Conservation (phyloP, 129 eudicot genomes). For the Pseudognaphalium luteoalbum region DNA sequence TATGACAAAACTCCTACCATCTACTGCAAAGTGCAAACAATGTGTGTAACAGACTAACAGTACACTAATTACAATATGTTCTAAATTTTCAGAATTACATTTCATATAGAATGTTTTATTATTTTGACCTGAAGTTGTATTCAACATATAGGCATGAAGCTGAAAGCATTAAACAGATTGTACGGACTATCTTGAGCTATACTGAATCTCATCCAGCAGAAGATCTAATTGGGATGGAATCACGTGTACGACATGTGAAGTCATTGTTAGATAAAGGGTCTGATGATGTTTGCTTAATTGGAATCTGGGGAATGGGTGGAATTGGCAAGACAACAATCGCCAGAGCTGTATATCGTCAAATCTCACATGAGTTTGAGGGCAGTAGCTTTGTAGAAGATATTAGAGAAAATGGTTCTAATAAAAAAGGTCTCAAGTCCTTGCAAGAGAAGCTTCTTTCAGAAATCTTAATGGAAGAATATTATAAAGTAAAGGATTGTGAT, state of each 20-base stretch:
- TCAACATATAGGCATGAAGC: neutral
- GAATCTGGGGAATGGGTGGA: constrained; percentile 6
- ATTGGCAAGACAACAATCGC: neutral
- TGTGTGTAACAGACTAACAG: no score
- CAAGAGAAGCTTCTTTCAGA: neutral
- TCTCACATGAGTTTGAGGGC: neutral
- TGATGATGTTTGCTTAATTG: neutral
- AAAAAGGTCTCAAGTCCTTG: neutral
- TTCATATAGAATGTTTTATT: no score
- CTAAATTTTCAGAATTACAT: no score
- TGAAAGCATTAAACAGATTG: neutral
- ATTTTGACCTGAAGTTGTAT: no score
- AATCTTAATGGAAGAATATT: neutral
- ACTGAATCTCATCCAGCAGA: neutral
- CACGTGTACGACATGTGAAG: neutral
- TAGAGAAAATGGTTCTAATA: constrained; percentile 4
- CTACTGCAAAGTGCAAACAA: no score
- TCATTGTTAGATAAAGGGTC: neutral
- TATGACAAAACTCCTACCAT: no score
- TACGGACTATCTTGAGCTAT: neutral
- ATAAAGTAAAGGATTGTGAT: neutral
- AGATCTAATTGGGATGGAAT: neutral
- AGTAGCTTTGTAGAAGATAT: neutral
- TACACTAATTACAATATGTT: no score
- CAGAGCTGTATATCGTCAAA: neutral